A percentile compares a stretch with the other conserved stretches of the same genome.
Conservation (phyloP, 306 rosid genomes). For the Elaeagnus macrophylla region DNA sequence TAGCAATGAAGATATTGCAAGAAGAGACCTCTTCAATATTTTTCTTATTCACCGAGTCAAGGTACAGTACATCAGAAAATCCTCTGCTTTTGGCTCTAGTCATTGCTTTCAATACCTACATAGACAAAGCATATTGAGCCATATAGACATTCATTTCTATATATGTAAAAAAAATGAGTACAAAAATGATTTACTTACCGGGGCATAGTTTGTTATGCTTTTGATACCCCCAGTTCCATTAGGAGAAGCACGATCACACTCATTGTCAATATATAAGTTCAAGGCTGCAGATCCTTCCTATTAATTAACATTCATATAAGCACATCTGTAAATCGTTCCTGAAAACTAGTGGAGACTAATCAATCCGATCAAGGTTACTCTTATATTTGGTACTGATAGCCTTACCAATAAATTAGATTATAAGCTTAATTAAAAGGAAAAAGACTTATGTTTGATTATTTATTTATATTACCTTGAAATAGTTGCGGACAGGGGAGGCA, state of each 20-base stretch:
- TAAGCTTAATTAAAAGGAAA: background rate
- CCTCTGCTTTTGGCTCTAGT: constrained; percentile 60
- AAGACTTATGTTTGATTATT: too few relatives aligned
- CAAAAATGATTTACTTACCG: constrained; percentile 32
- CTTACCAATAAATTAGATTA: too few relatives aligned
- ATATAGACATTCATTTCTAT: background rate
- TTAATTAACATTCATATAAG: background rate
- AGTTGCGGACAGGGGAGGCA: constrained; percentile 89
- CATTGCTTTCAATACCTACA: constrained; percentile 69
- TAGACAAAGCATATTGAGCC: background rate
- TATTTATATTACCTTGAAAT: constrained; percentile 48
- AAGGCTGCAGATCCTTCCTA: constrained; percentile 87
- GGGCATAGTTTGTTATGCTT: constrained; percentile 77
- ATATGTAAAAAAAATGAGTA: too few relatives aligned
- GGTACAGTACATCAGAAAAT: constrained; percentile 76
- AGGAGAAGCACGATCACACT: constrained; percentile 69
- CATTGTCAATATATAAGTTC: constrained; percentile 61
- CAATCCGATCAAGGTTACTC: too few relatives aligned
- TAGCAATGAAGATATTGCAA: constrained; percentile 68
- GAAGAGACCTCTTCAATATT: constrained; percentile 87
- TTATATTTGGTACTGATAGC: too few relatives aligned
- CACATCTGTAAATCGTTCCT: too few relatives aligned
- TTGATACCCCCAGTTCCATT: constrained; percentile 80
- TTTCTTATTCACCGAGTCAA: constrained; percentile 54
- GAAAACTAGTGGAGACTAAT: too few relatives aligned